phyloP scores from a whole-genome alignment of 805 yeast species.

The Candida boleticola region DNA sequence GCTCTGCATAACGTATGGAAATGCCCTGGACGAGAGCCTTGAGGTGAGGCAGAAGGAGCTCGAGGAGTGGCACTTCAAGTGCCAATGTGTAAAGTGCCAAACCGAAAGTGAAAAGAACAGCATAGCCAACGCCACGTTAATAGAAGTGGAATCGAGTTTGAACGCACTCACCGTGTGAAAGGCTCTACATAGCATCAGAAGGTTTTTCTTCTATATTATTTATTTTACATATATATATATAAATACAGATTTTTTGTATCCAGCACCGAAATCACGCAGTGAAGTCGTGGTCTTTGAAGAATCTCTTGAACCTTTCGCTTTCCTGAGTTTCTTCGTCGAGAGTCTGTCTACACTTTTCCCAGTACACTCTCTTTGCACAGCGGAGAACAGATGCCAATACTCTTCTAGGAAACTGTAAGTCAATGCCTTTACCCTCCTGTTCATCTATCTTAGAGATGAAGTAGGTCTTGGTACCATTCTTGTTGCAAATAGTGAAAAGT shows the following conservation, averaged over 20 bases:
- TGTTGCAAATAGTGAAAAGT: conserved; percentile 23
- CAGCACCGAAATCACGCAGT: no score
- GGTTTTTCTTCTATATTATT: no score
- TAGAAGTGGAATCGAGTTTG: no score
- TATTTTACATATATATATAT: no score
- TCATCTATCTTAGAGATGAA: conserved; percentile 17
- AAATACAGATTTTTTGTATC: no score
- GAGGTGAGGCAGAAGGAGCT: conserved; percentile 41
- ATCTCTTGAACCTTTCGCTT: conserved; percentile 57
- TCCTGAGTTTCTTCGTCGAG: conserved; percentile 61
- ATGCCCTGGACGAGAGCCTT: conserved; percentile 39
- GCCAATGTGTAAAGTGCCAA: conserved; percentile 50
- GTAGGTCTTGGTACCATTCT: conserved; percentile 16
- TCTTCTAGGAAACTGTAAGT: conserved; percentile 81
- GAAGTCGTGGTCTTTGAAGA: conserved; percentile 55
- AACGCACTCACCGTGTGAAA: no score
- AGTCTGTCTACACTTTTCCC: conserved; percentile 77
- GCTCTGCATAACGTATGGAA: conserved; percentile 62
- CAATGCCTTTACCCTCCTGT: conserved; percentile 44
- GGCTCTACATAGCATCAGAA: no score
- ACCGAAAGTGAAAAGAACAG: no score
- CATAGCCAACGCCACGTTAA: no score
- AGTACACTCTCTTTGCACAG: conserved; percentile 60
- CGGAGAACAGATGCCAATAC: conserved; percentile 65
- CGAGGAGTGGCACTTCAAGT: conserved; percentile 58